A percentile compares a stretch with the other conserved stretches of the same genome.
Evolutionary conservation across 2,329 filamentous ascomycete genomes (phyloP).

Genomic region (Tolypocladium capitatum): DNA sequence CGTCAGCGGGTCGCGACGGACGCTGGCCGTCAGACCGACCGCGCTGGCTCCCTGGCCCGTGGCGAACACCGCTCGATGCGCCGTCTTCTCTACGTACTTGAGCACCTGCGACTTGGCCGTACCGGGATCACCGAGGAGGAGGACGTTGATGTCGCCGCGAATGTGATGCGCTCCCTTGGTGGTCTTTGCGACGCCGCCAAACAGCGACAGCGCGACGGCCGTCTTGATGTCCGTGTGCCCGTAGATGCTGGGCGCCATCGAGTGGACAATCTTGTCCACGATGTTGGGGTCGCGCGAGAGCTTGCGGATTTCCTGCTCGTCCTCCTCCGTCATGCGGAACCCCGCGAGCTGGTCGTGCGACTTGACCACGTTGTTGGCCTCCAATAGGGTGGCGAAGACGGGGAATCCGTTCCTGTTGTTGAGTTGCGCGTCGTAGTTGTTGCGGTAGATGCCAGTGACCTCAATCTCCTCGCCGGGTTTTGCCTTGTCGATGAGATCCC

Average conservation of each 20-base stretch:
- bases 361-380: constrained; percentile 95
- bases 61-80: constrained; percentile 90
- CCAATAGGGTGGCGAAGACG: constrained; percentile 92
- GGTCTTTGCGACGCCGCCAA: constrained; percentile 85
- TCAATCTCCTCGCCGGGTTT: constrained; percentile 98
- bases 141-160: constrained; percentile 93
- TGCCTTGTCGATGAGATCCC: constrained; percentile 91
- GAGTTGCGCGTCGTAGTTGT: constrained; percentile 93
- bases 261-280: constrained; percentile 81
- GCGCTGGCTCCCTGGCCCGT: constrained; percentile 95
- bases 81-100: constrained; percentile 96
- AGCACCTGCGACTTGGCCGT: constrained; percentile 96
- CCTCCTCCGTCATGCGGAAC: constrained; percentile 88
- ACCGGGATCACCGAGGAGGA: constrained; percentile 90
- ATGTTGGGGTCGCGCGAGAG: constrained; percentile 85
- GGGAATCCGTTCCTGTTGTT: constrained; percentile 99
- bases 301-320: constrained; percentile 79
- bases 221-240: constrained; percentile 96
- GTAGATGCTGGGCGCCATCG: constrained; percentile 94
- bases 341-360: constrained; percentile 94
- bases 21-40: constrained; percentile 92
- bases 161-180: constrained; percentile 83
- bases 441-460: constrained; percentile 90
- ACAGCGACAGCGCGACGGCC: constrained; percentile 82
- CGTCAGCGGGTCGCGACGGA: constrained; percentile 87